Conservation (phyloP, 2,329 filamentous ascomycete genomes). For the Ascochyta pisi region DNA sequence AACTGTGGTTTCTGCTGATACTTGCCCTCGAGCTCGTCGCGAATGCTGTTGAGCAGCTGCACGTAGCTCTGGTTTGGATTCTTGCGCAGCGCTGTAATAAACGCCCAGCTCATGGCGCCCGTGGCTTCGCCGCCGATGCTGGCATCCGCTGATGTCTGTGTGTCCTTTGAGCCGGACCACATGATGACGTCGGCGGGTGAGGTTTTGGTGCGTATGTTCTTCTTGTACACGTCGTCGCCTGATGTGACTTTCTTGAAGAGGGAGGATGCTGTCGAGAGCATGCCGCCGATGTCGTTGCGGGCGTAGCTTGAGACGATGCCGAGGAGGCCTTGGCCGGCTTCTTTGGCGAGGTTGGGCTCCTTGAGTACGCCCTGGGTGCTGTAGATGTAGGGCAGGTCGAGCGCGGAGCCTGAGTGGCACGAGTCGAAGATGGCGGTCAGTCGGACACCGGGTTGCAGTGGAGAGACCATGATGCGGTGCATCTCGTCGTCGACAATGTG, state of each 20-base stretch:
- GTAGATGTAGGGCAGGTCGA: slow-evolving; percentile 82
- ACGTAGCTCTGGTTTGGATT: slow-evolving; percentile 97
- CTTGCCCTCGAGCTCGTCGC: slow-evolving; percentile 83
- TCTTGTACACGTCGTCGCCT: slow-evolving; percentile 80
- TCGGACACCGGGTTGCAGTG: slow-evolving; percentile 82
- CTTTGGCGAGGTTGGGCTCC: slow-evolving; percentile 81
- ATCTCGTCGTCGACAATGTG: slow-evolving; percentile 86
- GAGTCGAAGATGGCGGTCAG: slow-evolving; percentile 83
- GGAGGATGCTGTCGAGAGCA: slow-evolving; percentile 79
- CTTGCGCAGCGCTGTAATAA: slow-evolving; percentile 88
- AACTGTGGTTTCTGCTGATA: slow-evolving; percentile 96
- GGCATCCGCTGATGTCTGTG: slow-evolving; percentile 94
- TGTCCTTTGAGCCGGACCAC: slow-evolving; percentile 97
- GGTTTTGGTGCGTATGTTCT: slow-evolving; percentile 86
- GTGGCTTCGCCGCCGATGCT: slow-evolving; percentile 88
- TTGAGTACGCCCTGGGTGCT: slow-evolving; percentile 81
- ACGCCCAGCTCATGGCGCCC: slow-evolving; percentile 98
- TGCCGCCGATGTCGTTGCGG: slow-evolving; percentile 81
- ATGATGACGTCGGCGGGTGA: slow-evolving; percentile 95
- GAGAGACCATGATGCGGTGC: slow-evolving; percentile 78
- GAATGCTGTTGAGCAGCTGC: slow-evolving; percentile 91
- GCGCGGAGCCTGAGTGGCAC: slow-evolving; percentile 78
- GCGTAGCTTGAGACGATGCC: slow-evolving; percentile 79
- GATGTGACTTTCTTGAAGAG: slow-evolving; percentile 87
- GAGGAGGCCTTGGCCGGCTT: slow-evolving; percentile 75